Evolutionary conservation across 225 moss, liverwort and hornwort genomes (phyloP), one percentile per base, ranked within the genome.

Genomic region (Rhytidiadelphus loreus): DNA sequence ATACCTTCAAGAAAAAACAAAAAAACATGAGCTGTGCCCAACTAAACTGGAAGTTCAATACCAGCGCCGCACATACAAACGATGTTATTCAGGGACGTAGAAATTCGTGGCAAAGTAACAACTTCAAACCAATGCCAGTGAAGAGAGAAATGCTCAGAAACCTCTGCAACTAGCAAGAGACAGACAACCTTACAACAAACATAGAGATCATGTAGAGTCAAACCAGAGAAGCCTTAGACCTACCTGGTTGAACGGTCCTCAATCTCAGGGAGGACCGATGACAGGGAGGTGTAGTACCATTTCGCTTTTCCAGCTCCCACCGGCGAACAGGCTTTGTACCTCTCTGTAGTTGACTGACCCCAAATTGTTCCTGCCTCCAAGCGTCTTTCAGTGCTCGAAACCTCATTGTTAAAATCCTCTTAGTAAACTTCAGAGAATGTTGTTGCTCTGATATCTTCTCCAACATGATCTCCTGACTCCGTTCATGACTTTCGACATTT

Each of bases 301-400:
- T 95, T 61, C 97, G 93, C 80, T 96, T 96, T 77, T 99, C 98
- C 69, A 96, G 83, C 88, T 99, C 98, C 96, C 95, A 97, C 82
- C 95, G 95, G 44, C 96, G 97, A n/a, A 96, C 96, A 48, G 96
- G 93, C 87, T 99, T 99, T 26, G 95, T 87, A 39, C 97, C 96
- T 89, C 93, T 95, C 85, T 96, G 94, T 50, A 94, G 89, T 50
- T 94, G 97, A 78, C 88, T 92, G 24, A 93, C 77, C 72, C 93
- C 96, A 91, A 88, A 87, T 85, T 94, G 95, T 35, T 95, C 96
- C 89, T 93, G 94, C 85, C 94, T 93, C 92, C 95, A 93, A 68
- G 92, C 96, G 84, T 97, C 96, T 89, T 94, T 96, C 35, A 96
- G 89, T 11, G 95, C 95, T 83, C 96, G 95, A 64, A 92, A 95